These are phyloP conservation scores for Candida pini DNA, from an alignment of 805 yeast species.

Conservation along the genomic window DNA sequence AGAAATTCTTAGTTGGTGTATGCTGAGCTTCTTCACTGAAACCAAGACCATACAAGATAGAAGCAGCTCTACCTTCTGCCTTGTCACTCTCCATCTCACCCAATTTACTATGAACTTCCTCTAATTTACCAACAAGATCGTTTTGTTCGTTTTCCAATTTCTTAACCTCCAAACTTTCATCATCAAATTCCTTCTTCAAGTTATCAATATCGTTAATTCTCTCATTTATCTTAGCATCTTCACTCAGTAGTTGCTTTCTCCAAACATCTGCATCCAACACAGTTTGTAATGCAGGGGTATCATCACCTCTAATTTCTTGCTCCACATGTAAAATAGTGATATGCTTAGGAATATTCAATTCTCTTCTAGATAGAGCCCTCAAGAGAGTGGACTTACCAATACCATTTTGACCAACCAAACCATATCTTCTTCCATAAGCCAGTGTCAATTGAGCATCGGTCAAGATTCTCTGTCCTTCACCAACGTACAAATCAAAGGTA, in stretches of 20 bases:
- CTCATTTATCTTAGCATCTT: constrained; percentile 68
- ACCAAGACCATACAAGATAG: constrained; percentile 88
- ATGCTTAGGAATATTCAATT: constrained; percentile 88
- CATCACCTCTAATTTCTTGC: constrained; percentile 95
- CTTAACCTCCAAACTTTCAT: constrained; percentile 65
- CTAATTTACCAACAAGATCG: constrained; percentile 73
- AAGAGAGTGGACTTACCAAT: constrained; percentile 95
- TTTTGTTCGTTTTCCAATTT: constrained; percentile 86
- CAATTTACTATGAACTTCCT: constrained; percentile 75
- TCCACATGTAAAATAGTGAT: constrained; percentile 95
- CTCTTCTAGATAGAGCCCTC: constrained; percentile 90
- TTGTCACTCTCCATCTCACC: constrained; percentile 94
- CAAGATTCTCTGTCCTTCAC: constrained; percentile 89
- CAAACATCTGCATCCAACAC: constrained; percentile 99
- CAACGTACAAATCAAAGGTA: constrained; percentile 88
- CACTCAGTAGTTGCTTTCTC: constrained; percentile 83
- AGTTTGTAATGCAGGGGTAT: constrained; percentile 82
- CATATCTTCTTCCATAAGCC: constrained; percentile 91
- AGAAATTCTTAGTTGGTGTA: constrained; percentile 80
- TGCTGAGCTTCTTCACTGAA: constrained; percentile 84
- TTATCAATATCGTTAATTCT: constrained; percentile 71
- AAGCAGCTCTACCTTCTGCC: constrained; percentile 96
- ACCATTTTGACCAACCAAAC: constrained; percentile 98
- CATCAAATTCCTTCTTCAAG: constrained; percentile 67
- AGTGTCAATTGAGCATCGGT: constrained; percentile 83